phyloP scores from a whole-genome alignment of 2,329 filamentous ascomycete species.

The Epichloe baconii region DNA sequence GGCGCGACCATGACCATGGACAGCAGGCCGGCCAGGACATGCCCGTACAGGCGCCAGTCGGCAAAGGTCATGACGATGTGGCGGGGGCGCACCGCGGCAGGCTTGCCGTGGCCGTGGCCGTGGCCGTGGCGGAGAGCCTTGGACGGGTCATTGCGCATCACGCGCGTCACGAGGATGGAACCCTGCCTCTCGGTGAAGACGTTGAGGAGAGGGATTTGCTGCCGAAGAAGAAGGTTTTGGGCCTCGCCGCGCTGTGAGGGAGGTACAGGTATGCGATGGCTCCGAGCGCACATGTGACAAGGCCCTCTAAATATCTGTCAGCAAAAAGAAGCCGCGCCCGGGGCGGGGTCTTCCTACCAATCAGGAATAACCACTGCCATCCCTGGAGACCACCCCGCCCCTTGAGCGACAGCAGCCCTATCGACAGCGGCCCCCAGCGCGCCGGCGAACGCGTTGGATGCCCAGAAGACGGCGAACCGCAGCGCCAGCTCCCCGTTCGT shows the following conservation, averaged over 20 bases:
- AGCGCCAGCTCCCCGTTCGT: slow-evolving; percentile 17
- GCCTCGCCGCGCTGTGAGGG: slow-evolving; percentile 13
- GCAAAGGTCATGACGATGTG: slow-evolving; percentile 15
- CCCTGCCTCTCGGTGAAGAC: slow-evolving; percentile 14
- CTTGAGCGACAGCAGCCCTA: slow-evolving; percentile 15
- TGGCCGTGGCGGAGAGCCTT: slow-evolving; percentile 11
- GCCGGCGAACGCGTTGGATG: slow-evolving; percentile 16
- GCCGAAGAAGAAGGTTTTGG: slow-evolving; percentile 15
- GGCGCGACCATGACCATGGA: slow-evolving; percentile 20
- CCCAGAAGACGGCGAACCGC: slow-evolving; percentile 18
- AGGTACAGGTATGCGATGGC: slow-evolving; percentile 16
- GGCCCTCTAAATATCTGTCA: slow-evolving; percentile 10
- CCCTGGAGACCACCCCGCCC: slow-evolving; percentile 13
- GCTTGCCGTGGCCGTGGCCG: slow-evolving; percentile 12
- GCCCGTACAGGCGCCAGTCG: slow-evolving; percentile 18
- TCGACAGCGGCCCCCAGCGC: slow-evolving; percentile 14
- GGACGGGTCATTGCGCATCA: slow-evolving; percentile 17
- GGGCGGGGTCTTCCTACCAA: too few species aligned
- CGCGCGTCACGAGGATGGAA: slow-evolving; percentile 15
- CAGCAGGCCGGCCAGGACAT: slow-evolving; percentile 13
- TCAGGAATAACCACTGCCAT: slow-evolving; percentile 20
- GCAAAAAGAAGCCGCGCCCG: too few species aligned
- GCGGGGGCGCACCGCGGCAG: slow-evolving; percentile 11
- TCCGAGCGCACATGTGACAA: slow-evolving; percentile 13
- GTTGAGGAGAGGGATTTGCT: slow-evolving; percentile 5